Percentiles rank a stretch among this genome's conserved stretches.
Conservation (phyloP, 352 stramenopile genomes). For the Pythium coloratum region DNA sequence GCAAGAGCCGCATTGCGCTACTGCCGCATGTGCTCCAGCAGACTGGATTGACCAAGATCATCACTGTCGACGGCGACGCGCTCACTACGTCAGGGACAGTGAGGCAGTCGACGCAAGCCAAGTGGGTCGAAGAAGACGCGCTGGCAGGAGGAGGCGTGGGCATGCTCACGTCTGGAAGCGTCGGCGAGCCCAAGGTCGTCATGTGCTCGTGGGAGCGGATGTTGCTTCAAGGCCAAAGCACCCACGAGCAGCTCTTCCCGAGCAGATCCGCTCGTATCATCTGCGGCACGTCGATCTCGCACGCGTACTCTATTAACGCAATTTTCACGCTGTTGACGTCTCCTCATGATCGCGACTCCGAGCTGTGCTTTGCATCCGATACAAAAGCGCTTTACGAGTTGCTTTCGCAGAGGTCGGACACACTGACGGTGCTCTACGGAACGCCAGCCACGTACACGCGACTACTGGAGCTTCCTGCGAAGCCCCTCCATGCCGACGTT, state of each 20-base stretch:
- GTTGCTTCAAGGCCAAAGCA: constrained; percentile 77
- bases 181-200: constrained; percentile 77
- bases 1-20: constrained; percentile 47
- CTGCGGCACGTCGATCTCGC: constrained; percentile 77
- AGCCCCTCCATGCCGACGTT: constrained; percentile 59
- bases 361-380: constrained; percentile 71
- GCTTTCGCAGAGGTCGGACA: constrained; percentile 35
- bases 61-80: constrained; percentile 47
- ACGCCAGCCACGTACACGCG: constrained; percentile 81
- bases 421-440: constrained; percentile 66
- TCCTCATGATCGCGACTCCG: constrained; percentile 51
- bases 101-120: neutral
- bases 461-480: constrained; percentile 51
- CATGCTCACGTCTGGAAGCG: constrained; percentile 85
- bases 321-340: constrained; percentile 81
- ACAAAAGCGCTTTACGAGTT: constrained; percentile 50
- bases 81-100: constrained; percentile 30
- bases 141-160: constrained; percentile 50
- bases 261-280: constrained; percentile 59
- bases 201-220: constrained; percentile 74
- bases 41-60: constrained; percentile 58
- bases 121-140: constrained; percentile 41
- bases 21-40: constrained; percentile 50
- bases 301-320: constrained; percentile 86
- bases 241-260: constrained; percentile 73